These are phyloP conservation scores for Ophiosphaerella herpotricha DNA, from an alignment of 2,329 filamentous ascomycete genomes.

Conservation along the genomic window DNA sequence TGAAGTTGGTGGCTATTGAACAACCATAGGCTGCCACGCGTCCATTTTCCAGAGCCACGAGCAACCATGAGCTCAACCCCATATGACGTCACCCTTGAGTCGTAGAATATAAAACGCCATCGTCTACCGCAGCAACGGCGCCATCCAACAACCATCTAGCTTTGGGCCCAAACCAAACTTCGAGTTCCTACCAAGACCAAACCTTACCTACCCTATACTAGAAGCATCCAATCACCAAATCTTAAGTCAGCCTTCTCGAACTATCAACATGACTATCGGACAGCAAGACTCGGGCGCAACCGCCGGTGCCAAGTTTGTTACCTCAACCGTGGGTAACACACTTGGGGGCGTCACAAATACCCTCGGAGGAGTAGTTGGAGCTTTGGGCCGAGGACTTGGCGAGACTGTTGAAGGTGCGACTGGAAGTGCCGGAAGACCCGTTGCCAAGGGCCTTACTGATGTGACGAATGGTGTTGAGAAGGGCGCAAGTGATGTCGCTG, in stretches of 20 bases:
- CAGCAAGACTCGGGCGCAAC: slow-evolving; percentile 53
- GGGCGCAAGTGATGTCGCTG: slow-evolving; percentile 48
- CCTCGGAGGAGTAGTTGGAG: slow-evolving; percentile 58
- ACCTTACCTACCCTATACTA: slow-evolving; percentile 5
- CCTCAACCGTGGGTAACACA: slow-evolving; percentile 60
- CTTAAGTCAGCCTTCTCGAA: slow-evolving; percentile 2
- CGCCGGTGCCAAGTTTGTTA: slow-evolving; percentile 60
- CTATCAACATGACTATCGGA: slow-evolving; percentile 40
- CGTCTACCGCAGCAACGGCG: neutral
- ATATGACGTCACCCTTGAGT: neutral
- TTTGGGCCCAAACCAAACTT: slow-evolving; percentile 9
- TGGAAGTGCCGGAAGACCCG: slow-evolving; percentile 48
- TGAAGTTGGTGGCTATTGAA: neutral
- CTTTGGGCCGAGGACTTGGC: slow-evolving; percentile 51
- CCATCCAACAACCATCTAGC: neutral
- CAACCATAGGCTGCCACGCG: neutral
- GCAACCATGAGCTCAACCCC: neutral
- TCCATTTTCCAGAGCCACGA: neutral
- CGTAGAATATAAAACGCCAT: neutral
- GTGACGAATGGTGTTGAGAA: slow-evolving; percentile 53
- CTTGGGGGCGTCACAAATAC: slow-evolving; percentile 59
- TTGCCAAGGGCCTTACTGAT: slow-evolving; percentile 50
- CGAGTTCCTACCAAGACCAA: neutral
- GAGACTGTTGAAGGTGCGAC: slow-evolving; percentile 54
- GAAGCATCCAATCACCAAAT: slow-evolving; percentile 3